A percentile compares a stretch with the other conserved stretches of the same genome.
These are phyloP conservation scores for Chrysosporium keratinophilum DNA, from an alignment of 2,329 filamentous ascomycete species.

Conservation along the genomic window DNA sequence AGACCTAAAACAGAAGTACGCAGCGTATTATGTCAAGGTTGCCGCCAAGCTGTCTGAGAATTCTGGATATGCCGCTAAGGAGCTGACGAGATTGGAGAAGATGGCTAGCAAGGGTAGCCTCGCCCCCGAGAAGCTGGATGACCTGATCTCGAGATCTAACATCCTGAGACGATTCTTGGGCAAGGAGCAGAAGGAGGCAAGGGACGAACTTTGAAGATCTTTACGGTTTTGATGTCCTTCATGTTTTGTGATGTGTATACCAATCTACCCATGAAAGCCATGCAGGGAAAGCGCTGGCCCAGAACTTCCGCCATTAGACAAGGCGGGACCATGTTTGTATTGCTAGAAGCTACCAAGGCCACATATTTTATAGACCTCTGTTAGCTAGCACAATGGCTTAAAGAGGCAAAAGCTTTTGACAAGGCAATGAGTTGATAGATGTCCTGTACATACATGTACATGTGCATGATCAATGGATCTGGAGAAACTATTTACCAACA, in stretches of 20 bases:
- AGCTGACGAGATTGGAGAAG: conserved; percentile 66
- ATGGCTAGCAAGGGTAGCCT: conserved; percentile 80
- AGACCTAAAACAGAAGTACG: conserved; percentile 65
- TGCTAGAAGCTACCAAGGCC: background rate
- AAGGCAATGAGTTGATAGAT: no score
- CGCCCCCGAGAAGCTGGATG: conserved; percentile 75
- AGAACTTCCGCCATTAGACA: background rate
- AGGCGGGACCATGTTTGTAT: background rate
- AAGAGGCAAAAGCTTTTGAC: no score
- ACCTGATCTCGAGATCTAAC: conserved; percentile 77
- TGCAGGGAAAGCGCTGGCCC: background rate
- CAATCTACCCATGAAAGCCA: background rate
- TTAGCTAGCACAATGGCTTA: no score
- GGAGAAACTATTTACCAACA: background rate
- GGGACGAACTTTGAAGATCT: conserved; percentile 58
- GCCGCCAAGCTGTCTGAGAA: conserved; percentile 74
- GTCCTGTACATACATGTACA: no score
- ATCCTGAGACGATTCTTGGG: conserved; percentile 68
- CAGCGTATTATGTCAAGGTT: conserved; percentile 87
- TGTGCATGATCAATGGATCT: background rate
- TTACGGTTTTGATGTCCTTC: background rate
- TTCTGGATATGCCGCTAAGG: conserved; percentile 71
- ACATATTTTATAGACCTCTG: no score
- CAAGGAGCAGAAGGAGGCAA: conserved; percentile 47
- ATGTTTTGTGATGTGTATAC: background rate